A percentile compares a stretch with the other conserved stretches of the same genome.
phyloP scores from a whole-genome alignment of 495 filamentous ascomycete species.

The Annulohypoxylon stygium region DNA sequence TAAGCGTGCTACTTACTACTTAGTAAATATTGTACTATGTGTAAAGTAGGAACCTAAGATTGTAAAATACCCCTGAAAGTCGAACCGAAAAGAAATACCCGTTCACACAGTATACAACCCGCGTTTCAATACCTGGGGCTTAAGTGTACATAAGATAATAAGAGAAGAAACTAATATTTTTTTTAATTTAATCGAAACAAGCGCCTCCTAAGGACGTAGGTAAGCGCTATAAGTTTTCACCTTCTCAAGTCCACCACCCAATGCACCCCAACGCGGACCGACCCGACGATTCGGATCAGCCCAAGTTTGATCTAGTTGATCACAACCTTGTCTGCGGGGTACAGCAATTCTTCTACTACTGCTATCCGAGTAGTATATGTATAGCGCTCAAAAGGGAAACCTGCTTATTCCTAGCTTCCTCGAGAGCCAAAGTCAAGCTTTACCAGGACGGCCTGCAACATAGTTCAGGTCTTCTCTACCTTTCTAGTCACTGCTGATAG shows the following conservation, averaged over 20 bases:
- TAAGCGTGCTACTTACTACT: too few relatives aligned
- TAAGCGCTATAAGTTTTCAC: constrained; percentile 10
- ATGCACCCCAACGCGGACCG: constrained; percentile 26
- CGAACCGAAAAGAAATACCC: too few relatives aligned
- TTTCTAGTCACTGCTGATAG: not conserved
- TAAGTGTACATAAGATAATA: too few relatives aligned
- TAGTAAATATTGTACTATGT: too few relatives aligned
- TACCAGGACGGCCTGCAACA: not conserved
- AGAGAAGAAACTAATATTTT: too few relatives aligned
- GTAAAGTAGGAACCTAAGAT: too few relatives aligned
- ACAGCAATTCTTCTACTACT: constrained; percentile 19
- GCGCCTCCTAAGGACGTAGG: constrained; percentile 3
- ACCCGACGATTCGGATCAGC: constrained; percentile 34
- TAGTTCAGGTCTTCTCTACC: not conserved
- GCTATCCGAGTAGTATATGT: constrained; percentile 4
- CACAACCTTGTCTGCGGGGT: constrained; percentile 17
- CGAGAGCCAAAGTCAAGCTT: not conserved
- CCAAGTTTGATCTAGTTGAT: constrained; percentile 22
- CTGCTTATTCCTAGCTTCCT: constrained; percentile 2
- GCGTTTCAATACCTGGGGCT: too few relatives aligned
- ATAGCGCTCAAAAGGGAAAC: constrained; percentile 20
- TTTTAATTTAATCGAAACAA: constrained; percentile 24
- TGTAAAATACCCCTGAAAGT: too few relatives aligned
- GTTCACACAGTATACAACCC: too few relatives aligned
- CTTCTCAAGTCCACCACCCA: not conserved